Base-by-base conservation (phyloP, 352 stramenopile genomes). In the Phytophthora pisi region DNA sequence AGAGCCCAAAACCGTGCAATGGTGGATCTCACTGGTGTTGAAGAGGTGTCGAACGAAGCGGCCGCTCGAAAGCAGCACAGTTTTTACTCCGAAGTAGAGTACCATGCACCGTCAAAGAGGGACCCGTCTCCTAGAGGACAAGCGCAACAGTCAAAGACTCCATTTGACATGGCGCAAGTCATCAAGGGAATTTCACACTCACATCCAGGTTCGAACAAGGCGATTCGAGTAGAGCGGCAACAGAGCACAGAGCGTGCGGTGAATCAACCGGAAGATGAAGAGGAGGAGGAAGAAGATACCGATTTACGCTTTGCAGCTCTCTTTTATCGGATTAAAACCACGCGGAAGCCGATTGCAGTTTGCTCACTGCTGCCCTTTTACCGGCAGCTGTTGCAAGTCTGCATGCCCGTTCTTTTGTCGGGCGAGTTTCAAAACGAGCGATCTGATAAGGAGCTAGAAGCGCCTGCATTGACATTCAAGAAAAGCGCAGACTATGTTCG, bases 281-380 rank as follows among this genome's bases (percentile, higher is more conserved):
- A 82, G 24, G 73, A 90, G 4, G 78, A 89, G 2, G 78, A 86
- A 10, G 75, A 89, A 18, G 77, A 88, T 57, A 56, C 66, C 13
- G 70, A 75, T 50, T 55, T 84, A 28, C 83, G 80, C 13, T 85
- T 90, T 26, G 84, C 88, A 9, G 74, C 79, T 7, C 68, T 93
- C 3, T 94, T 94, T 34, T 77, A 91, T 63, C 86, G 89, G 31
- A 95, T 96, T 63, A 94, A 94, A 53, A 83, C 80, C 20, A 92
- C 86, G 16, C 82, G 89, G 52, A 95, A 92, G 36, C 74, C 86
- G 1, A 85, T 92, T 46, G 71, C 83, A 5, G 70, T 74, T 15
- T 91, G 81, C 47, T 95, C 89, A 11, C 43, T 95, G 38, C 66
- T 90, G 24, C 89, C 89, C 43, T 96, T 96, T 74, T 96, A 93